A percentile compares a stretch with the other conserved stretches of the same genome.
phyloP scores from a whole-genome alignment of 495 filamentous ascomycete species.

The Diplogelasinospora grovesii region DNA sequence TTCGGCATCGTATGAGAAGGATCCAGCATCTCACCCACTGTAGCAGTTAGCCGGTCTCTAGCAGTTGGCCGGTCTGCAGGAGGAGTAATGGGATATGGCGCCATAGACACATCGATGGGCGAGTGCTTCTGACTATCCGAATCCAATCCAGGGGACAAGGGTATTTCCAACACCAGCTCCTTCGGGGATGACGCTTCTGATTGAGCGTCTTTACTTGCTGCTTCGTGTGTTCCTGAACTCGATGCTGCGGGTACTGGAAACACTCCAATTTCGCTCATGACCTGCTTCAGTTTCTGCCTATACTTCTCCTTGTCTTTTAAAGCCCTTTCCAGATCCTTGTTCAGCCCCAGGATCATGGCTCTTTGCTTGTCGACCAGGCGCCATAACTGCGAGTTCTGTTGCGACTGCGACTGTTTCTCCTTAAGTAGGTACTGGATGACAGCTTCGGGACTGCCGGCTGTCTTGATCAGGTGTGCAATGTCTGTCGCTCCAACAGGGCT shows the following conservation, averaged over 20 bases:
- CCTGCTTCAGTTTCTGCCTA: constrained; percentile 80
- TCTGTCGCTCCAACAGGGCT: constrained; percentile 47
- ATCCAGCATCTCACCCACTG: constrained; percentile 37
- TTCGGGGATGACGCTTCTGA: constrained; percentile 19
- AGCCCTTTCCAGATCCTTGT: constrained; percentile 87
- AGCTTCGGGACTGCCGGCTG: constrained; percentile 84
- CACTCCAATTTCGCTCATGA: constrained; percentile 29
- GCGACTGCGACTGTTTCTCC: constrained; percentile 80
- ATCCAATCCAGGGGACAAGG: constrained; percentile 37
- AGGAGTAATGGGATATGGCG: constrained; percentile 53
- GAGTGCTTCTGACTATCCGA: constrained; percentile 40
- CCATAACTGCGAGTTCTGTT: constrained; percentile 92
- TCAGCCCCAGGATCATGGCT: constrained; percentile 85
- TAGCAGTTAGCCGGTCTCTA: constrained; percentile 22
- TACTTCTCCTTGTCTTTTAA: constrained; percentile 95
- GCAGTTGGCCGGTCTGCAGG: constrained; percentile 32
- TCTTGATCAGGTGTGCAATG: constrained; percentile 64
- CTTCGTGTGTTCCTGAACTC: constrained; percentile 2
- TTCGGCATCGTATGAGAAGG: constrained; percentile 50
- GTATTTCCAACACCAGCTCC: constrained; percentile 29
- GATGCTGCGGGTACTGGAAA: constrained; percentile 15
- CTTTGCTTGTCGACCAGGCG: constrained; percentile 93
- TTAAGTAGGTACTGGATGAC: constrained; percentile 82
- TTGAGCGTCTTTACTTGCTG: constrained; percentile 5
- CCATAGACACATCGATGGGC: constrained; percentile 45